Conservation (phyloP, 129 eudicot species). For the Flaveria bidentis region DNA sequence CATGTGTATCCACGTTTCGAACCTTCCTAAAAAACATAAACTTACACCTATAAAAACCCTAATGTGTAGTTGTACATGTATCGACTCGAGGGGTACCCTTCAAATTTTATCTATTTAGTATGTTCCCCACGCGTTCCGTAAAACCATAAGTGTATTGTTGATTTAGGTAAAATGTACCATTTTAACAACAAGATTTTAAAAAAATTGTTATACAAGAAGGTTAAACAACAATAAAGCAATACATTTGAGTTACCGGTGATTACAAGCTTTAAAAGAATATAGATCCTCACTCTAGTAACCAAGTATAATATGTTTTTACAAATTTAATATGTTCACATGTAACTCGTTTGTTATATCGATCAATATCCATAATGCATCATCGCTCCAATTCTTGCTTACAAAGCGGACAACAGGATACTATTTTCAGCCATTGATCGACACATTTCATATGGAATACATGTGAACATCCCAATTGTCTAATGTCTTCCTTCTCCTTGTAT, state of each 20-base stretch:
- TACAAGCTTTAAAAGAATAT: background rate
- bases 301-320: slow-evolving; percentile 4
- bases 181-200: background rate
- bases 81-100: no score
- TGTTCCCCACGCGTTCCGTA: no score
- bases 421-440: slow-evolving; percentile 96
- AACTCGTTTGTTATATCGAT: background rate
- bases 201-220: background rate
- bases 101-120: no score
- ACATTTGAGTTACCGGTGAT: slow-evolving; percentile 22
- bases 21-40: no score
- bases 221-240: background rate
- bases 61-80: no score
- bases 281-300: slow-evolving; percentile 31
- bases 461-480: slow-evolving; percentile 75
- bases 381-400: slow-evolving; percentile 77
- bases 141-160: no score
- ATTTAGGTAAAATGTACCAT: background rate
- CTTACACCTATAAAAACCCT: no score
- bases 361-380: slow-evolving; percentile 12
- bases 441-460: slow-evolving; percentile 87
- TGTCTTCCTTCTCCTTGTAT: slow-evolving; percentile 84
- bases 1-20: no score
- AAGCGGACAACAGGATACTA: slow-evolving; percentile 89
- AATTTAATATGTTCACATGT: background rate